Evolutionary conservation across 805 yeast genomes (phyloP).

Genomic region (Kluyveromyces lactis): DNA sequence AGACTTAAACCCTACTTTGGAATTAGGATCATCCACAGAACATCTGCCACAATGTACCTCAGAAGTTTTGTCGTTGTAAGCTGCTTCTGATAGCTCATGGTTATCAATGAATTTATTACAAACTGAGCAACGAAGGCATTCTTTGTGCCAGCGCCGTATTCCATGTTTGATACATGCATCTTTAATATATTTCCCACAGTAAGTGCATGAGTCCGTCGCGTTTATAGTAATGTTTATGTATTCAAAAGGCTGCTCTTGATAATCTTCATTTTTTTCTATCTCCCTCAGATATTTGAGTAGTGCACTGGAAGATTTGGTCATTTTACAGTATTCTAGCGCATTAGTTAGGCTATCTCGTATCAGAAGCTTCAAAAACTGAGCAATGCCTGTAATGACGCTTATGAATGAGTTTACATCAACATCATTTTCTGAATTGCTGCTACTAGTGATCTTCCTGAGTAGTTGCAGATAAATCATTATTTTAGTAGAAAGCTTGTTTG

Average conservation of each 20-base stretch:
- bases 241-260: conserved; percentile 30
- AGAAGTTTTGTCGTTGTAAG: conserved; percentile 33
- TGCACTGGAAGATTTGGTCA: conserved; percentile 49
- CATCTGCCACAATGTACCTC: conserved; percentile 56
- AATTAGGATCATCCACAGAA: conserved; percentile 41
- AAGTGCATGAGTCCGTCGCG: conserved; percentile 68
- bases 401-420: conserved; percentile 50
- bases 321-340: conserved; percentile 60
- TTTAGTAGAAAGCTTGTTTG: conserved; percentile 81
- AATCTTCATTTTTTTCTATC: conserved; percentile 38
- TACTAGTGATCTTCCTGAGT: conserved; percentile 50
- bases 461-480: conserved; percentile 83
- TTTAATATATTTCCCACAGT: conserved; percentile 72
- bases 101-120: conserved; percentile 41
- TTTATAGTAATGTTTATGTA: conserved; percentile 42
- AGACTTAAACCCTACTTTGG: conserved; percentile 46
- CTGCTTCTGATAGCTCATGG: conserved; percentile 37
- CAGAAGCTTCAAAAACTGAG: conserved; percentile 82
- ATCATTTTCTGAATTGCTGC: conserved; percentile 21
- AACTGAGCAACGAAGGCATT: conserved; percentile 59
- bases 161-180: conserved; percentile 61
- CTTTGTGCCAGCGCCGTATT: conserved; percentile 71
- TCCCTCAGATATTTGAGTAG: conserved; percentile 54
- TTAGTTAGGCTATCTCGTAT: conserved; percentile 73
- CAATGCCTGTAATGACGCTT: conserved; percentile 79